These are phyloP conservation scores for Aspergillus eucalypticola DNA, from an alignment of 2,329 filamentous ascomycete species.

Conservation along the genomic window DNA sequence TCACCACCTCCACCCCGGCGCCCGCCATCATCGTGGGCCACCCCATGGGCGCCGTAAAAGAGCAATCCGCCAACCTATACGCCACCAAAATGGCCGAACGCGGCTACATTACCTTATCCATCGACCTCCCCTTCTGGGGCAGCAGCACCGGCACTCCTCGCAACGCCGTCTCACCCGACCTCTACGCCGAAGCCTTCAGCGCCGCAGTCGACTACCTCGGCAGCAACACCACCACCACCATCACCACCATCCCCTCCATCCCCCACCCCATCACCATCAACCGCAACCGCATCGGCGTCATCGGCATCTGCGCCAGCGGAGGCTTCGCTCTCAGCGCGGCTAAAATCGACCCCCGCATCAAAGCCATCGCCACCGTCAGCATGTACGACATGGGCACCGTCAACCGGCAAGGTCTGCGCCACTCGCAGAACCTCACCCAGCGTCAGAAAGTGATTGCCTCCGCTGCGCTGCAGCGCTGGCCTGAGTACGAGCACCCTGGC, in stretches of 20 bases:
- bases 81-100: slow-evolving; percentile 27
- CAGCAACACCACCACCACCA: neutral
- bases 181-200: slow-evolving; percentile 28
- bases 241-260: too few species aligned
- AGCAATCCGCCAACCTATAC: slow-evolving; percentile 29
- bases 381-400: slow-evolving; percentile 19
- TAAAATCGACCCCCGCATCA: slow-evolving; percentile 30
- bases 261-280: slow-evolving; percentile 19
- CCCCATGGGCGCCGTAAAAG: slow-evolving; percentile 30
- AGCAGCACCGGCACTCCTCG: slow-evolving; percentile 26
- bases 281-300: slow-evolving; percentile 27
- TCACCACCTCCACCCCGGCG: slow-evolving; percentile 5
- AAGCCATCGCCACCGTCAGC: slow-evolving; percentile 20
- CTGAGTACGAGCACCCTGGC: slow-evolving; percentile 3
- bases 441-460: slow-evolving; percentile 17
- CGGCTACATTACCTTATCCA: slow-evolving; percentile 26
- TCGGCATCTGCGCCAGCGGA: slow-evolving; percentile 33
- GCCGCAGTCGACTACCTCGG: slow-evolving; percentile 31
- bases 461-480: slow-evolving; percentile 24
- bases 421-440: slow-evolving; percentile 14
- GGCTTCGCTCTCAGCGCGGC: slow-evolving; percentile 36
- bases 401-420: slow-evolving; percentile 14
- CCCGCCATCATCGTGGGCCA: slow-evolving; percentile 28
- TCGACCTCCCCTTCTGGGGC: slow-evolving; percentile 29
- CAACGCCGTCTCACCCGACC: slow-evolving; percentile 25